These are phyloP conservation scores for Phoma sp. DNA, from an alignment of 2,329 filamentous ascomycete species.

Conservation along the genomic window DNA sequence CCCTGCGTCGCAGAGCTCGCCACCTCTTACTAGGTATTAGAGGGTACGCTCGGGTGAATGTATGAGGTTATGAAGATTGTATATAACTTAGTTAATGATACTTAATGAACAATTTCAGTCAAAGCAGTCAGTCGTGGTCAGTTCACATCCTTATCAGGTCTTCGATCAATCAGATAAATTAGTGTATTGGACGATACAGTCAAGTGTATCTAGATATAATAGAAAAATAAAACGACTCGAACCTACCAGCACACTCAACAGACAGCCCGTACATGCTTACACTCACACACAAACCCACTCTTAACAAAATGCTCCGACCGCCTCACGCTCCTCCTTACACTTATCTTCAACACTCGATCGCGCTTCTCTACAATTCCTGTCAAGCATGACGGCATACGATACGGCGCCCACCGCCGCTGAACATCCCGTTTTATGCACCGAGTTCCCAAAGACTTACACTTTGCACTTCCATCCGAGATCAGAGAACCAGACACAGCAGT, in stretches of 20 bases:
- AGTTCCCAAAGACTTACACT: no score
- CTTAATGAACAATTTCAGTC: neutral
- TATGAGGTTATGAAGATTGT: neutral
- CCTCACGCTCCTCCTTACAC: neutral
- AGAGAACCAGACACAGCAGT: neutral
- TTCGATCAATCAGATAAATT: no score
- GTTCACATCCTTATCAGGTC: no score
- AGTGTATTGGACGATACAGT: no score
- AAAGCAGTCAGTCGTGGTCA: no score
- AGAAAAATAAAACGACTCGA: no score
- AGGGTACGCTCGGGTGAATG: neutral
- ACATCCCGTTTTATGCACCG: neutral
- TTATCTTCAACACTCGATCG: neutral
- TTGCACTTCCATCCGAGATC: no score
- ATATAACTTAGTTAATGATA: conserved; percentile 8
- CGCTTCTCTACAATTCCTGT: neutral
- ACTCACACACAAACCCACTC: neutral
- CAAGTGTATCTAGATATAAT: no score
- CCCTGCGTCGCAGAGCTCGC: conserved; percentile 59
- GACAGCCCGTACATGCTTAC: neutral
- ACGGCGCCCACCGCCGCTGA: neutral
- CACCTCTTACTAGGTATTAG: conserved; percentile 58
- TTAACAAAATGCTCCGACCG: neutral
- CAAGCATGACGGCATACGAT: neutral
- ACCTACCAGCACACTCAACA: neutral